Conservation (phyloP, 129 eudicot genomes). For the Arctium lappa region DNA sequence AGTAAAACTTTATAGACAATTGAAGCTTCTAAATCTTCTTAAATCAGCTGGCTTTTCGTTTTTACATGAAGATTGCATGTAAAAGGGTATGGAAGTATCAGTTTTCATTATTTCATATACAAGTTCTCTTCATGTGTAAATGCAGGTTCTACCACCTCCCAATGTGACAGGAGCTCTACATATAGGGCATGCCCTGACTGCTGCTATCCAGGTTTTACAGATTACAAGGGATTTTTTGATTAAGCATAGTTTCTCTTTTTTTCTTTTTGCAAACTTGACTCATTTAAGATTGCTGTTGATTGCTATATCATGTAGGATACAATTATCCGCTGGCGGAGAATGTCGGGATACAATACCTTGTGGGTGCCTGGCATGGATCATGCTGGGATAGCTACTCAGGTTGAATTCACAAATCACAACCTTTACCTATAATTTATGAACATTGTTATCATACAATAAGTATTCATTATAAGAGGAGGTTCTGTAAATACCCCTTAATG, state of each 20-base stretch:
- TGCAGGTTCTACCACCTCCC: slow-evolving; percentile 98
- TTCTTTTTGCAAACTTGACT: background rate
- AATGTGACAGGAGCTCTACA: slow-evolving; percentile 98
- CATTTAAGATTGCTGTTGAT: background rate
- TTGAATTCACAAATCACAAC: slow-evolving; percentile 18
- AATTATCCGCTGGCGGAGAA: slow-evolving; percentile 89
- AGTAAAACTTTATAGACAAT: background rate
- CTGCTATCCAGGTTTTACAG: slow-evolving; percentile 72
- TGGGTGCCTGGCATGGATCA: slow-evolving; percentile 99
- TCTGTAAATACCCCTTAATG: background rate
- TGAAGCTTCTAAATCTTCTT: background rate
- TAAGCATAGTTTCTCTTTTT: background rate
- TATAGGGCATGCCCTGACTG: slow-evolving; percentile 95
- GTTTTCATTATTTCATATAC: background rate
- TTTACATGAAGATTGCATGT: background rate
- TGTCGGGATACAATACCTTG: slow-evolving; percentile 90
- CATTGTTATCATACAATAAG: background rate
- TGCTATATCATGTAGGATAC: slow-evolving; percentile 57
- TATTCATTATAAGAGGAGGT: background rate
- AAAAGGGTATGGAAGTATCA: background rate
- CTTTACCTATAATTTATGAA: background rate
- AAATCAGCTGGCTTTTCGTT: background rate
- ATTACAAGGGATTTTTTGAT: background rate
- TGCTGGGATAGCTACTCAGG: slow-evolving; percentile 99
- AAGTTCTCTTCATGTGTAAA: background rate